These are phyloP conservation scores for Venturia asperata DNA, from an alignment of 2,329 filamentous ascomycete species.

Conservation along the genomic window DNA sequence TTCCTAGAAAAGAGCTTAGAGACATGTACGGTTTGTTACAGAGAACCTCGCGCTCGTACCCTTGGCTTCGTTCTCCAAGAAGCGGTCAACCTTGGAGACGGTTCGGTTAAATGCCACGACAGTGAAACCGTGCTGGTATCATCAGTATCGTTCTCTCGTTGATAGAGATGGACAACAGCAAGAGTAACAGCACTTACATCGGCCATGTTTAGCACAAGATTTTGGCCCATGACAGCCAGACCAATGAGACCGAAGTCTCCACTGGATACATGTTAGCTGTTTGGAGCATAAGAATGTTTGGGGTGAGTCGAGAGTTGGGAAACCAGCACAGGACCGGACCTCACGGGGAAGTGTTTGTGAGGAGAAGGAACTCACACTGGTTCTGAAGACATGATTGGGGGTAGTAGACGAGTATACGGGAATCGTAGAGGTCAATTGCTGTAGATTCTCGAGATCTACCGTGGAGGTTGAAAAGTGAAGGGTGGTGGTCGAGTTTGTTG, in stretches of 20 bases:
- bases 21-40: neutral
- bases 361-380: neutral
- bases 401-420: neutral
- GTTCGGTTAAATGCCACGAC: constrained; percentile 99
- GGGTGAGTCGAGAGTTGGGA: neutral
- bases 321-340: neutral
- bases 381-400: neutral
- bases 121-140: constrained; percentile 61
- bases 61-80: constrained; percentile 41
- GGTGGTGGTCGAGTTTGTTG: neutral
- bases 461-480: neutral
- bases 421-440: neutral
- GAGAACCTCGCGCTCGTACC: constrained; percentile 26
- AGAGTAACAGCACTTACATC: constrained; percentile 26
- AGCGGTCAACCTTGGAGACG: constrained; percentile 50
- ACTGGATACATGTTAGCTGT: constrained; percentile 29
- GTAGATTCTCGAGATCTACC: neutral
- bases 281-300: neutral
- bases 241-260: constrained; percentile 50
- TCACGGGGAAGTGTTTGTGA: neutral
- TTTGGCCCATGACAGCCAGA: constrained; percentile 26
- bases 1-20: constrained; percentile 41
- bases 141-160: no score
- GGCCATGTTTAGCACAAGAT: constrained; percentile 28
- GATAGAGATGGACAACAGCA: no score